These are phyloP conservation scores for Drechslerella coelobrocha DNA, from an alignment of 2,329 filamentous ascomycete genomes.

Conservation along the genomic window DNA sequence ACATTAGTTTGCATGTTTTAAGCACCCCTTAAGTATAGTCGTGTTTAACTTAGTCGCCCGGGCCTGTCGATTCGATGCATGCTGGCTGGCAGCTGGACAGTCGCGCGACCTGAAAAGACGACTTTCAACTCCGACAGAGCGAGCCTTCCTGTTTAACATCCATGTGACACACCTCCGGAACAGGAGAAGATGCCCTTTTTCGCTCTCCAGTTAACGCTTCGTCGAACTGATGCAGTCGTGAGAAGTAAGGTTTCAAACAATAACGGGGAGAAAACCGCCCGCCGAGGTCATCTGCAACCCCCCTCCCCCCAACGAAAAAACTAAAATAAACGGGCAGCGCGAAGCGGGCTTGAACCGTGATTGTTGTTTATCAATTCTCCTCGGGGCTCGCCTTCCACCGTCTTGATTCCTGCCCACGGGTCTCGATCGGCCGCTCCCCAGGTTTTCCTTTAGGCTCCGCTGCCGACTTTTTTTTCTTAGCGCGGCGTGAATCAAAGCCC, in stretches of 20 bases:
- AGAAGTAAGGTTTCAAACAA: too few species aligned
- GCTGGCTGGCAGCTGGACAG: too few species aligned
- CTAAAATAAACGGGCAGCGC: too few species aligned
- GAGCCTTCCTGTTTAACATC: slow-evolving; percentile 1
- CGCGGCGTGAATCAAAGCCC: neutral
- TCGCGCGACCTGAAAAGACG: too few species aligned
- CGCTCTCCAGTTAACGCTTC: neutral
- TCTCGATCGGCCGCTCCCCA: slow-evolving; percentile 5
- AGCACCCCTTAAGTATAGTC: neutral
- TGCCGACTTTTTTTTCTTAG: neutral
- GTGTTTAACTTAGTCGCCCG: neutral
- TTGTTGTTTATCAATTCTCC: too few species aligned
- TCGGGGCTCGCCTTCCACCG: neutral
- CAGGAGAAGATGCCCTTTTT: neutral
- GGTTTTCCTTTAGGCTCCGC: neutral
- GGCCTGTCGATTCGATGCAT: too few species aligned
- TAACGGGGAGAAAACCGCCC: too few species aligned
- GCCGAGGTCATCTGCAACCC: too few species aligned
- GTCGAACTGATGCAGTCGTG: too few species aligned
- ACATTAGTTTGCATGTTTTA: neutral
- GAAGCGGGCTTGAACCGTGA: too few species aligned
- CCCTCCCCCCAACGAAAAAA: too few species aligned
- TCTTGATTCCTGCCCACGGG: neutral
- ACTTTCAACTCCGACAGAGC: neutral
- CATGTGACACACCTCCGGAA: slow-evolving; percentile 4